A percentile compares a stretch with the other conserved stretches of the same genome.
These are phyloP conservation scores for Xylariales sp. DNA, from an alignment of 2,329 filamentous ascomycete genomes.

Conservation along the genomic window DNA sequence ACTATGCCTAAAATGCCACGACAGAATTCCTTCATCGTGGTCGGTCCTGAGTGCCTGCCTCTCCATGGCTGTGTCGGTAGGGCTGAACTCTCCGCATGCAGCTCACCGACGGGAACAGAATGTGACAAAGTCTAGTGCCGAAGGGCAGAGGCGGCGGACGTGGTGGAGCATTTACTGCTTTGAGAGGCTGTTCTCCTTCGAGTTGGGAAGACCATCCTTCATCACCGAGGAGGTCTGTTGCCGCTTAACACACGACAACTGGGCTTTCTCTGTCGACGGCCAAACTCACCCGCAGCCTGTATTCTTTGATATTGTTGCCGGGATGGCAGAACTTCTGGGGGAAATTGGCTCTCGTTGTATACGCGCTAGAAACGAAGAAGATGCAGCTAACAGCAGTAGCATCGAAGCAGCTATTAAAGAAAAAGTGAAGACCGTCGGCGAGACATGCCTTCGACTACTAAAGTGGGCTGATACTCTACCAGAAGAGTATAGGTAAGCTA, in stretches of 20 bases:
- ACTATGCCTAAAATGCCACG: constrained; percentile 5
- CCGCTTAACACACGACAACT: constrained; percentile 1
- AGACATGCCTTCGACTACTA: constrained; percentile 5
- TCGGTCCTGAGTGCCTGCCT: constrained; percentile 6
- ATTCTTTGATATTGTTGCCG: not conserved
- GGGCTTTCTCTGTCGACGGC: constrained; percentile 6
- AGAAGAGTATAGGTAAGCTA: constrained; percentile 1
- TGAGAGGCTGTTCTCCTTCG: constrained; percentile 10
- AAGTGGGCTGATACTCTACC: constrained; percentile 6
- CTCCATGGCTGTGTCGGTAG: constrained; percentile 6
- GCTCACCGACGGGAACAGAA: not conserved
- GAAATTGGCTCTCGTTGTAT: constrained; percentile 1
- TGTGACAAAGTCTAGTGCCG: not conserved
- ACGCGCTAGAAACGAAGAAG: constrained; percentile 5
- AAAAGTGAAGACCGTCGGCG: constrained; percentile 6
- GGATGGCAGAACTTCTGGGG: not conserved
- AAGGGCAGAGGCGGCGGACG: constrained; percentile 5
- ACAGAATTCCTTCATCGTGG: constrained; percentile 8
- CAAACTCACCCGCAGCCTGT: not conserved
- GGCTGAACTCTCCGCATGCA: constrained; percentile 1
- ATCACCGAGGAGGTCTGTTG: constrained; percentile 6
- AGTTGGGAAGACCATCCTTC: constrained; percentile 6
- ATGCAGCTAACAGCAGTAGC: not conserved
- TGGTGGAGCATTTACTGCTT: constrained; percentile 10
- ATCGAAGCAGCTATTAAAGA: constrained; percentile 7